Evolutionary conservation across 306 rosid species (phyloP).

Genomic region (Biancaea sappan): DNA sequence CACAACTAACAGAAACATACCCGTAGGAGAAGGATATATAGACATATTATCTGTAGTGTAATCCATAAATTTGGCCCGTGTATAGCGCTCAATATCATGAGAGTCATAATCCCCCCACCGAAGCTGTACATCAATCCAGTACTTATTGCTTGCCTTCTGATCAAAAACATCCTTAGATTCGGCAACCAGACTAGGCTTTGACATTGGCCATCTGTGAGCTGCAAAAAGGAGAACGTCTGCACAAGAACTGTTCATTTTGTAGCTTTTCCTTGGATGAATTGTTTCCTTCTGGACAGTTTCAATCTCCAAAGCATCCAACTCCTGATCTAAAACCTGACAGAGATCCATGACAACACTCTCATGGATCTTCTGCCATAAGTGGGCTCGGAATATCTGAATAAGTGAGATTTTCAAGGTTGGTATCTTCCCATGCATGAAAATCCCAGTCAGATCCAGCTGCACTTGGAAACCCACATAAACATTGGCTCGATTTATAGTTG

Average conservation of each 20-base stretch:
- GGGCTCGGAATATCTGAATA: conserved; percentile 97
- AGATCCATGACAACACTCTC: conserved; percentile 99
- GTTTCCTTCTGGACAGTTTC: conserved; percentile 99
- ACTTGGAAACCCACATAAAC: conserved; percentile 99
- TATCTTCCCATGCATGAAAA: conserved; percentile 99
- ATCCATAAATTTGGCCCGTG: conserved; percentile 98
- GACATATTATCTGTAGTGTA: conserved; percentile 99
- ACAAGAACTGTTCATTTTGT: conserved; percentile 99
- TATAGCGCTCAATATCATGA: conserved; percentile 97
- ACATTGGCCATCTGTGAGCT: conserved; percentile 99
- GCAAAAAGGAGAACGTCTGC: conserved; percentile 97
- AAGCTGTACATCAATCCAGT: conserved; percentile 98
- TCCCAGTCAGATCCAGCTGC: conserved; percentile 97
- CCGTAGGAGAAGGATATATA: conserved; percentile 97
- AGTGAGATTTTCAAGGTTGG: conserved; percentile 97
- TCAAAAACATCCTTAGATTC: conserved; percentile 99
- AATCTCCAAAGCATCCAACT: conserved; percentile 96
- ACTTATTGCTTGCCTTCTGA: conserved; percentile 97
- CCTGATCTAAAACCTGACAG: conserved; percentile 99
- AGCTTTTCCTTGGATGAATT: conserved; percentile 97
- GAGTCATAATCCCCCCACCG: conserved; percentile 99
- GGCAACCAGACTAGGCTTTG: conserved; percentile 98
- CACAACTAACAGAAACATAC: conserved; percentile 35
- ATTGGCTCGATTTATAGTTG: conserved; percentile 96
- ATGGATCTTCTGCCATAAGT: conserved; percentile 99